A percentile compares a stretch with the other conserved stretches of the same genome.
Conservation (phyloP, 2,329 filamentous ascomycete species). For the Hymenoscyphus repandus region DNA sequence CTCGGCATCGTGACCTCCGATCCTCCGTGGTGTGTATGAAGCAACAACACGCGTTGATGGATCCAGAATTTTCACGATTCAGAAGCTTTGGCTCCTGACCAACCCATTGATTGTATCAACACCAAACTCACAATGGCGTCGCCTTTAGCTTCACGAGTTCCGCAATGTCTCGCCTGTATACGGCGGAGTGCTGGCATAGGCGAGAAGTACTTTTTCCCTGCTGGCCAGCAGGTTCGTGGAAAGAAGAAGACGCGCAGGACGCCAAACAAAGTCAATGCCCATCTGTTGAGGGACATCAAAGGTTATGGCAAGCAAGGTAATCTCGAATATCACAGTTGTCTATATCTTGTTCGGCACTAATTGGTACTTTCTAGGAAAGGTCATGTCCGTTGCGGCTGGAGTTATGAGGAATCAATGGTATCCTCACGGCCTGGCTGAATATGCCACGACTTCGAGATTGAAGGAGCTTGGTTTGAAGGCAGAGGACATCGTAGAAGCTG, state of each 20-base stretch:
- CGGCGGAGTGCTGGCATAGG: constrained; percentile 24
- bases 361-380: constrained; percentile 37
- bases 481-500: constrained; percentile 40
- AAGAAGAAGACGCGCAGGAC: constrained; percentile 40
- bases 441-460: constrained; percentile 41
- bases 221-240: constrained; percentile 35
- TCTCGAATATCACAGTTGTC: neutral
- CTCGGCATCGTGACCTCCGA: neutral
- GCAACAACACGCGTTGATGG: neutral
- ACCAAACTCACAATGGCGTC: constrained; percentile 24
- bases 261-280: constrained; percentile 39
- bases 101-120: neutral
- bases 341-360: constrained; percentile 12
- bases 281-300: constrained; percentile 45
- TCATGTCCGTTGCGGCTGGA: constrained; percentile 46
- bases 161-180: constrained; percentile 28
- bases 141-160: constrained; percentile 21
- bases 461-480: constrained; percentile 38
- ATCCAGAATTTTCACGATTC: constrained; percentile 1
- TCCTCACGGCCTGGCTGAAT: constrained; percentile 45
- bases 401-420: constrained; percentile 52
- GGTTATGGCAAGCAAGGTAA: constrained; percentile 45
- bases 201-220: constrained; percentile 15
- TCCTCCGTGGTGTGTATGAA: constrained; percentile 1
- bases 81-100: neutral